Percentiles rank a stretch among this genome's conserved stretches.
Evolutionary conservation across 495 filamentous ascomycete species (phyloP).

Genomic region (Lepidopterella palustris): DNA sequence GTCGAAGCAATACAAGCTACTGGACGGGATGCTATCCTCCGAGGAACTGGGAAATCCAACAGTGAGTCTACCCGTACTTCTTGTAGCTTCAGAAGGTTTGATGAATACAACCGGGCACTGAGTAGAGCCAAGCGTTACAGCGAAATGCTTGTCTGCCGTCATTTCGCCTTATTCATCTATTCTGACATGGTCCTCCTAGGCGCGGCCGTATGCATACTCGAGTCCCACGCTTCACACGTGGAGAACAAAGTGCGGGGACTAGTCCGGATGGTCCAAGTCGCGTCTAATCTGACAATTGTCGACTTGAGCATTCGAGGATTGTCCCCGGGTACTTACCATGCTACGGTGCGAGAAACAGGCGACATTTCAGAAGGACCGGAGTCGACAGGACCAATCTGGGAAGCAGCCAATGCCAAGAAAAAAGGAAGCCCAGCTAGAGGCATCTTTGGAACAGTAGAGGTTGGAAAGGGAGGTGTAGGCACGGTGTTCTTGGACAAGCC

Average conservation of each 20-base stretch:
- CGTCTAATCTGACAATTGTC: constrained; percentile 61
- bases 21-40: constrained; percentile 87
- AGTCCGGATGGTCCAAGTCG: constrained; percentile 41
- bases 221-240: constrained; percentile 62
- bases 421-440: constrained; percentile 51
- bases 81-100: constrained; percentile 1
- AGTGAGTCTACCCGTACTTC: constrained; percentile 48
- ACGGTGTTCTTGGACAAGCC: constrained; percentile 71
- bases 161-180: no score
- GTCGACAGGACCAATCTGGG: constrained; percentile 82
- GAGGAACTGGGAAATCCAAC: constrained; percentile 78
- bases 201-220: constrained; percentile 92
- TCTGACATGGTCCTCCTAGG: constrained; percentile 43
- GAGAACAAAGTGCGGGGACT: constrained; percentile 37
- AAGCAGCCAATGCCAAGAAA: constrained; percentile 46
- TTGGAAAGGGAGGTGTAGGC: constrained; percentile 62
- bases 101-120: background rate
- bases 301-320: constrained; percentile 85
- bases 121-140: no score
- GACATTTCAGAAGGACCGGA: constrained; percentile 78
- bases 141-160: no score
- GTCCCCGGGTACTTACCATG: constrained; percentile 71
- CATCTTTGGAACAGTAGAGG: constrained; percentile 63
- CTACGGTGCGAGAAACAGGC: constrained; percentile 77
- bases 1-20: constrained; percentile 82